phyloP scores from a whole-genome alignment of 2,329 filamentous ascomycete genomes.

The Aspergillus neotritici region DNA sequence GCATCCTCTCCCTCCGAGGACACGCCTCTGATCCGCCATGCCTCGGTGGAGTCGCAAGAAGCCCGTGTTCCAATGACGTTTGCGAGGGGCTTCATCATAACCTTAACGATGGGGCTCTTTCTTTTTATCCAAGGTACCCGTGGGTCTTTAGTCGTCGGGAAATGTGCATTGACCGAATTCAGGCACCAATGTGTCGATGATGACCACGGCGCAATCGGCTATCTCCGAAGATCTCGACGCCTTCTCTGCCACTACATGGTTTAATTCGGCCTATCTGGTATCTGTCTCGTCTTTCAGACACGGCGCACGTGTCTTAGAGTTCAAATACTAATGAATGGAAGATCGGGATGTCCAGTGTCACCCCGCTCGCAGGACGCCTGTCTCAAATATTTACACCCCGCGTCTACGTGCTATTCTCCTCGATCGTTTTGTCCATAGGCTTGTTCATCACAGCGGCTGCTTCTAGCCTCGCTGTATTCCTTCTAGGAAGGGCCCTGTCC shows the following conservation, averaged over 20 bases:
- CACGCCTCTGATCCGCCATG: not conserved
- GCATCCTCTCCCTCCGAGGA: not conserved
- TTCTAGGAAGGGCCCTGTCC: conserved; percentile 62
- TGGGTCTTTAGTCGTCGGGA: not conserved
- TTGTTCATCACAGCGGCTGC: conserved; percentile 61
- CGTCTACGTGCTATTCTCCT: conserved; percentile 58
- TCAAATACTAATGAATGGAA: conserved; percentile 30
- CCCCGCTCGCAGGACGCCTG: conserved; percentile 66
- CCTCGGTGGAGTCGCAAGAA: not conserved
- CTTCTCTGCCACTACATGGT: conserved; percentile 71
- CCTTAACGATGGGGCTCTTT: conserved; percentile 11
- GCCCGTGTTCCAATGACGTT: conserved; percentile 4
- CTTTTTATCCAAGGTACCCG: conserved; percentile 15
- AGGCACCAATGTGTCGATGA: conserved; percentile 69
- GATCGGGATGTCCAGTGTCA: conserved; percentile 55
- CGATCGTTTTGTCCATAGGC: conserved; percentile 56
- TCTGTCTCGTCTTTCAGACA: not conserved
- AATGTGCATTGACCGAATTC: not conserved
- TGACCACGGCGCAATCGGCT: conserved; percentile 72
- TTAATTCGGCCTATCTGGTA: conserved; percentile 69
- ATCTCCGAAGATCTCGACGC: conserved; percentile 71
- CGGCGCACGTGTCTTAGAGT: not conserved
- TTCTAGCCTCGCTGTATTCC: conserved; percentile 55
- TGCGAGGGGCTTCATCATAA: conserved; percentile 10
- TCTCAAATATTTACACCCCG: conserved; percentile 68